Evolutionary conservation across 768 basidiomycete genomes (phyloP).

Genomic region (Mycena venus): DNA sequence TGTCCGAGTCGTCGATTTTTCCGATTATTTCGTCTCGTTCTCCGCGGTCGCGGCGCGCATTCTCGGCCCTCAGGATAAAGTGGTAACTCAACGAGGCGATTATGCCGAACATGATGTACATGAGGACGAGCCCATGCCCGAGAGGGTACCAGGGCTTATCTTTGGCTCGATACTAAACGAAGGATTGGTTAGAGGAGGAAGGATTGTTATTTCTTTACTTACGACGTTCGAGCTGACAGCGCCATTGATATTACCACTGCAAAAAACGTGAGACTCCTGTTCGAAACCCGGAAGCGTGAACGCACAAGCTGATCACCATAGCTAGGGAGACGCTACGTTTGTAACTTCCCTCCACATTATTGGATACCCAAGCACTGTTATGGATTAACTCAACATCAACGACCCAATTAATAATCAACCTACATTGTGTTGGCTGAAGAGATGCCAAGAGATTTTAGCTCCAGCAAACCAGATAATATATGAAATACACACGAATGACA

Average conservation of each 20-base stretch:
- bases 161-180: conserved; percentile 67
- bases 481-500: conserved; percentile 62
- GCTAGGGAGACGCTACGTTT: conserved; percentile 80
- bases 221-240: conserved; percentile 84
- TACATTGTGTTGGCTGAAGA: conserved; percentile 73
- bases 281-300: conserved; percentile 8
- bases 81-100: conserved; percentile 58
- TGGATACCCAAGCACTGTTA: conserved; percentile 68
- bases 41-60: conserved; percentile 74
- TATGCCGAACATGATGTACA: conserved; percentile 79
- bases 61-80: conserved; percentile 67
- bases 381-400: background rate
- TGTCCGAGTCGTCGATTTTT: conserved; percentile 52
- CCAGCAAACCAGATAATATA: background rate
- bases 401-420: background rate
- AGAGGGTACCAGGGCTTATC: conserved; percentile 78
- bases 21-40: conserved; percentile 79
- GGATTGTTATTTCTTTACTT: conserved; percentile 48
- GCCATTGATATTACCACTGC: conserved; percentile 79
- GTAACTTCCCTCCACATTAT: conserved; percentile 82
- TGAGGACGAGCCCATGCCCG: conserved; percentile 67
- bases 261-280: background rate
- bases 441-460: background rate
- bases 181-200: conserved; percentile 5
- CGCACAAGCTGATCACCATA: conserved; percentile 77